Base-by-base conservation (phyloP, 306 rosid genomes). In the Neltuma alba region DNA sequence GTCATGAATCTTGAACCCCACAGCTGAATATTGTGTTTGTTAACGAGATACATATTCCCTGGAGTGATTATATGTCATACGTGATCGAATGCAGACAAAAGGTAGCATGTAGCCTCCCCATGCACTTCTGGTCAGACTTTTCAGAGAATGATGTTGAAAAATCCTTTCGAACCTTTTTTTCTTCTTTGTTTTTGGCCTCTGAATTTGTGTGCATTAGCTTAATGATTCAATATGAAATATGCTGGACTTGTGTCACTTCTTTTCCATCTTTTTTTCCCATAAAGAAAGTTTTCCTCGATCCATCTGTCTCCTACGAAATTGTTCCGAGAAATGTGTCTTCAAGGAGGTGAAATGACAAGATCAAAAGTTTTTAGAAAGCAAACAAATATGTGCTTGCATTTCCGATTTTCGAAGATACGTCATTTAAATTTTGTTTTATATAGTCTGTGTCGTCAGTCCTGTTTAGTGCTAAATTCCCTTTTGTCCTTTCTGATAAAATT, bases 11-110 rank as follows among this genome's bases (percentile, higher is more conserved):
- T 3, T 72, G 58, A 18, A 9, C n/a, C 33, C 31, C 40, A 11
- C 60, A 74, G 69, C 48, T 76, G 55, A 67, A 72, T 48, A 27
- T 72, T 76, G 9, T 33, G 81, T 38, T 20, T 61, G 77, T 72
- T 37, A 13, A 9, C 28, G 38, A 58, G 65, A 34, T 75, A 55
- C 75, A 64, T 80, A 60, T 72, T 65, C 37, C 42, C 11, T 36
- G 31, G 48, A 65, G 44, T 82, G 45, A 71, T 31, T n/a, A 57
- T 38, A 55, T 23, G 21, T 57, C 11, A 3, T 7, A 20, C 58
- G 37, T 33, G 73, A 64, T 16, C 5, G 58, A 74, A 34, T 81
- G 23, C 60, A 68, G 66, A 48, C 74, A 77, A 77, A 74, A 77
- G 21, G 44, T 20, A 80, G 11, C 20, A 68, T 70, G n/a, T 27